Percentiles rank a stretch among this genome's conserved stretches.
Conservation (phyloP, 2,329 filamentous ascomycete species). For the Epicoccum nigrum region DNA sequence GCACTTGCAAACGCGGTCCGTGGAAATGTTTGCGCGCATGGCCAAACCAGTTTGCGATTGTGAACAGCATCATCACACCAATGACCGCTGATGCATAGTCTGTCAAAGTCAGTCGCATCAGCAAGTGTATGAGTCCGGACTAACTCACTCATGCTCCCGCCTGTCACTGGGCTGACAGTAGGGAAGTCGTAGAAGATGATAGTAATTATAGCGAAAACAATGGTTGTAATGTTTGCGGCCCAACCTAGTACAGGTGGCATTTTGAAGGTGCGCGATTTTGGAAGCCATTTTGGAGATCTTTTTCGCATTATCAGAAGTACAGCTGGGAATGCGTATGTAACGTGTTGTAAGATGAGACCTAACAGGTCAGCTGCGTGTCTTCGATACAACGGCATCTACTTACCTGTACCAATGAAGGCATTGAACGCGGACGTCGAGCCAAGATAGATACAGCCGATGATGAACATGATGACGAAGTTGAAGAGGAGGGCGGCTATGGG, state of each 20-base stretch:
- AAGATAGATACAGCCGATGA: constrained; percentile 28
- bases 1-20: constrained; percentile 18
- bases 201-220: constrained; percentile 30
- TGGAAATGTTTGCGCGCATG: constrained; percentile 22
- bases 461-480: constrained; percentile 24
- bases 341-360: constrained; percentile 28
- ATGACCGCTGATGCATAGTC: constrained; percentile 25
- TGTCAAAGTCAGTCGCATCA: neutral
- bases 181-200: constrained; percentile 44
- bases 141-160: constrained; percentile 39
- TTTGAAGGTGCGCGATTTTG: constrained; percentile 23
- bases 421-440: constrained; percentile 27
- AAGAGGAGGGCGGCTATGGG: constrained; percentile 22
- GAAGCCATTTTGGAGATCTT: constrained; percentile 28
- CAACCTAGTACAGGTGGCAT: constrained; percentile 33
- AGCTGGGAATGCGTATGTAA: constrained; percentile 38
- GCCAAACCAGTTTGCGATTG: constrained; percentile 19
- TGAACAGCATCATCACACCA: constrained; percentile 22
- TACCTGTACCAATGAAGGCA: constrained; percentile 24
- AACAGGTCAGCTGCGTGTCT: neutral
- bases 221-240: constrained; percentile 32
- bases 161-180: constrained; percentile 31
- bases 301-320: constrained; percentile 33
- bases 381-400: neutral
- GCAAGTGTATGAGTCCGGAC: neutral